Base-by-base conservation (phyloP, 768 basidiomycete genomes). In the Leccinum uliginosum region DNA sequence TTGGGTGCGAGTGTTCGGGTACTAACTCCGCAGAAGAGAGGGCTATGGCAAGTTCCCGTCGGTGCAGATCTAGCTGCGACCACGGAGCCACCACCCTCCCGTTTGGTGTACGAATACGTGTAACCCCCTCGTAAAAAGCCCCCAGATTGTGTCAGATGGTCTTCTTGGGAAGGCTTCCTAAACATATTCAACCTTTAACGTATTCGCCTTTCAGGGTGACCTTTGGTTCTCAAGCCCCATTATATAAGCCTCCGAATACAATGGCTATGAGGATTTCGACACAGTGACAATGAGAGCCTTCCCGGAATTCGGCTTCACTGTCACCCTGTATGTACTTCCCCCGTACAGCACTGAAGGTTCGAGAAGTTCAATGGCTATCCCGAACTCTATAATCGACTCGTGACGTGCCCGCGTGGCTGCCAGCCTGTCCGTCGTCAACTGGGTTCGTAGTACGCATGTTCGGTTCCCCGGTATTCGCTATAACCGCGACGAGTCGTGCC, bases 221-320 rank as follows among this genome's bases (percentile, higher is more conserved):
- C 34, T 49, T 53, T 50, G 53, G 26, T 67, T 67, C 61, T 51
- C 61, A 70, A 56, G 60, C 49, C 23, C 12, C 43, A 62, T 71
- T 72, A 72, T 58, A 50, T 72, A 71, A 71, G 66, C 65, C 40
- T 73, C 70, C 70, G 71, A 59, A 29, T 7, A 60, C 7, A 4
- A 64, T 61, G 70, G 67, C 60, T 53, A 62, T 59, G 64, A 52
- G 43, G 6, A 14, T n/a, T 27, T 47, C 23, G 23, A 21, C 21
- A 21, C 24, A 50, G n/a, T 10, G 48, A 40, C 27, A n/a, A 54
- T 29, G 21, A 51, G 38, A 54, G 51, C 55, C n/a, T 53, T 43
- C 46, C 56, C 59, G 53, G 23, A 43, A 54, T 43, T 60, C 60
- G 64, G 64, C 52, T 32, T 32, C 5, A 32, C 30, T 32, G 30